Evolutionary conservation across 169 alveolate species (phyloP).

Genomic region (Babesia ovata): DNA sequence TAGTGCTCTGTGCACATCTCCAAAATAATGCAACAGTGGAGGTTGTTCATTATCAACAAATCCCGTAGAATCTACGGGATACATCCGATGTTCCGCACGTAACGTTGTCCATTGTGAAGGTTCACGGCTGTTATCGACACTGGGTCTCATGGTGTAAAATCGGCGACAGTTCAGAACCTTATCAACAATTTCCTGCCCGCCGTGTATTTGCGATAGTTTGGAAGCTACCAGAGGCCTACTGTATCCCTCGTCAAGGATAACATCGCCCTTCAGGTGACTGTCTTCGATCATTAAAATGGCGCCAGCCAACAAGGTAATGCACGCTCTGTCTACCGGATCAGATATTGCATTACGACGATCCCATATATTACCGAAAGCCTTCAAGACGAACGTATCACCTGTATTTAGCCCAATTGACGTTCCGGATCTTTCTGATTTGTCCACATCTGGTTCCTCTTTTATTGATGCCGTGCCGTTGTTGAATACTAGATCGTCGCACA

Average conservation of each 20-base stretch:
- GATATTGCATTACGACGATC: neutral
- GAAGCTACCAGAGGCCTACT: conserved; percentile 7
- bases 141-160: neutral
- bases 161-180: neutral
- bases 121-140: neutral
- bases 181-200: neutral
- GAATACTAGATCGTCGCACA: neutral
- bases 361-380: neutral
- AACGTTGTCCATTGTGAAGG: too few species aligned
- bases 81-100: neutral
- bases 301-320: conserved; percentile 4
- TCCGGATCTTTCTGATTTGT: neutral
- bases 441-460: neutral
- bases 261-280: conserved; percentile 8
- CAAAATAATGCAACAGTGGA: neutral
- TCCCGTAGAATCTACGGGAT: neutral
- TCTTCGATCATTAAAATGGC: conserved; percentile 13
- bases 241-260: conserved; percentile 24
- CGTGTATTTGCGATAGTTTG: neutral
- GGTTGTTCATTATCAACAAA: neutral
- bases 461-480: neutral
- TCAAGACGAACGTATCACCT: neutral
- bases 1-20: conserved; percentile 1
- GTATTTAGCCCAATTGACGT: neutral
- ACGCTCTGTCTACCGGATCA: neutral